Evolutionary conservation across 1,139 yeast genomes (phyloP).

Genomic region (Candida labiduridarum): DNA sequence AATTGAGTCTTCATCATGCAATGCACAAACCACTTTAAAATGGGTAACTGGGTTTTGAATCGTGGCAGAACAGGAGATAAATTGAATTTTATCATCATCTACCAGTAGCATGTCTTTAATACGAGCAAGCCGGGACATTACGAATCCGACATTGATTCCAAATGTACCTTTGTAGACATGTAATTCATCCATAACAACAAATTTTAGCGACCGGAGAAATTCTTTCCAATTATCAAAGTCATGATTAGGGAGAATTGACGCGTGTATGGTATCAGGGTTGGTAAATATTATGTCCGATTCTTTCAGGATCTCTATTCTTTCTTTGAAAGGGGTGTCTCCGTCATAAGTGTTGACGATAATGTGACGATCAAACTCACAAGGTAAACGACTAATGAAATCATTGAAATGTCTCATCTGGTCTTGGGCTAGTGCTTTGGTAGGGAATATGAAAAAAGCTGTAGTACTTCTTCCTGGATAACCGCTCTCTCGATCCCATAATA

Average conservation of each 20-base stretch:
- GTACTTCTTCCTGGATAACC: slow-evolving; percentile 25
- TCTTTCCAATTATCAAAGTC: slow-evolving; percentile 57
- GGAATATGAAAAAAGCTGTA: slow-evolving; percentile 87
- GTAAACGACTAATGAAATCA: slow-evolving; percentile 54
- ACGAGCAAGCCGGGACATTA: slow-evolving; percentile 67
- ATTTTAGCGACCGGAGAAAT: slow-evolving; percentile 64
- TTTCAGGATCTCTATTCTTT: slow-evolving; percentile 55
- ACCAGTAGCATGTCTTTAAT: slow-evolving; percentile 16
- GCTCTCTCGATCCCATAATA: slow-evolving; percentile 41
- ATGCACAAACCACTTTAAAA: slow-evolving; percentile 73
- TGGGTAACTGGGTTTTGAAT: slow-evolving; percentile 70
- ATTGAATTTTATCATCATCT: slow-evolving; percentile 40
- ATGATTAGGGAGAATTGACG: slow-evolving; percentile 72
- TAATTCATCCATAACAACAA: slow-evolving; percentile 85
- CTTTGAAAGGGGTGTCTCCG: slow-evolving; percentile 78
- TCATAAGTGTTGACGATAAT: slow-evolving; percentile 78
- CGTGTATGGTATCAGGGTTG: slow-evolving; percentile 92
- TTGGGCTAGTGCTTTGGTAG: slow-evolving; percentile 96
- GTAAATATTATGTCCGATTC: slow-evolving; percentile 83
- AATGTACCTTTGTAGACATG: slow-evolving; percentile 89
- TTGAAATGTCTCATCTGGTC: slow-evolving; percentile 85
- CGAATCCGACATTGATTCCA: slow-evolving; percentile 88
- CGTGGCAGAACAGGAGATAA: slow-evolving; percentile 94
- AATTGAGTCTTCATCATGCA: slow-evolving; percentile 44
- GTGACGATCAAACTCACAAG: slow-evolving; percentile 29